A percentile compares a stretch with the other conserved stretches of the same genome.
phyloP scores from a whole-genome alignment of 805 yeast genomes.

The Yarrowia porcina region DNA sequence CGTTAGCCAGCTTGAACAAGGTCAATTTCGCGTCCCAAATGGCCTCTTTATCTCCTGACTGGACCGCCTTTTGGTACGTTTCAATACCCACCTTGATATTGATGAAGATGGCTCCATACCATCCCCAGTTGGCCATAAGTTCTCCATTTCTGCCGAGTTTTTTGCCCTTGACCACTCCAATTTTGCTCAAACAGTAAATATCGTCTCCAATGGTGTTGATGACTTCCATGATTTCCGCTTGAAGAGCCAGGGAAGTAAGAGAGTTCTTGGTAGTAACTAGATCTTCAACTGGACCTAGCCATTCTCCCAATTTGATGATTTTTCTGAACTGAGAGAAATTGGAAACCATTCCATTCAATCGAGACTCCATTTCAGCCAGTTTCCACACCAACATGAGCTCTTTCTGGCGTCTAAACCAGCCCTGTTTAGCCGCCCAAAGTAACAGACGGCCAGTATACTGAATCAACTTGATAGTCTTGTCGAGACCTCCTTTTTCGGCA shows the following conservation, averaged over 20 bases:
- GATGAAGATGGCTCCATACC: slow-evolving; percentile 34
- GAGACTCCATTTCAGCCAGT: neutral
- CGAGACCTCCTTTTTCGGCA: slow-evolving; percentile 17
- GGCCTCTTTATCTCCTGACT: neutral
- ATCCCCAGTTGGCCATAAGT: slow-evolving; percentile 33
- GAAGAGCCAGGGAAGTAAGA: neutral
- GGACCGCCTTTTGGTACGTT: neutral
- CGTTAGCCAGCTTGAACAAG: slow-evolving; percentile 33
- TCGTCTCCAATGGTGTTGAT: slow-evolving; percentile 36
- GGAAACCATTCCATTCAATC: slow-evolving; percentile 31
- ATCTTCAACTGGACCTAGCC: slow-evolving; percentile 30
- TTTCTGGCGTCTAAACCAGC: neutral
- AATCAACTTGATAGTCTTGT: slow-evolving; percentile 33
- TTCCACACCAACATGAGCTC: neutral
- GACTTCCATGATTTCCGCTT: slow-evolving; percentile 31
- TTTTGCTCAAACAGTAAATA: slow-evolving; percentile 33
- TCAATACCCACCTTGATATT: slow-evolving; percentile 10
- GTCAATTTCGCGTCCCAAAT: slow-evolving; percentile 15
- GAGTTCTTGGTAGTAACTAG: slow-evolving; percentile 13
- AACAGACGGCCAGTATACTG: slow-evolving; percentile 35
- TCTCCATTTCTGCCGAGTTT: slow-evolving; percentile 30
- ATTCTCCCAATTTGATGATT: slow-evolving; percentile 36
- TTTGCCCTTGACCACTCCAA: slow-evolving; percentile 32
- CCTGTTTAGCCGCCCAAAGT: slow-evolving; percentile 27
- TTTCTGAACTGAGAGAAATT: slow-evolving; percentile 36